These are phyloP conservation scores for Cunninghamia lanceolata DNA, from an alignment of 75 land plant genomes.

Conservation along the genomic window DNA sequence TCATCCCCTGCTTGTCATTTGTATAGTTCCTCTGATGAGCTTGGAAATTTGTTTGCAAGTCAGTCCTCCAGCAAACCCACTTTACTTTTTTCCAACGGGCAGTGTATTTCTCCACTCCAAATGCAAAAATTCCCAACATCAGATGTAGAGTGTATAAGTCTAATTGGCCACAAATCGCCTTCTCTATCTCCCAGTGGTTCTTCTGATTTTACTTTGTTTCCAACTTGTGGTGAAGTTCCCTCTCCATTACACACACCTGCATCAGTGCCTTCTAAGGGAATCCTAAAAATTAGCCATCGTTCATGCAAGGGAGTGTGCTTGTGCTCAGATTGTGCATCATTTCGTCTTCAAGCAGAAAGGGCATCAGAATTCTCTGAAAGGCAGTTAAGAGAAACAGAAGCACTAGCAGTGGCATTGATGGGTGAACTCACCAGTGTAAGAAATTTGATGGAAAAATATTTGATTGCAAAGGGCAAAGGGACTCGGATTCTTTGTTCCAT, in stretches of 20 bases:
- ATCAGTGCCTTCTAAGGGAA: conserved; percentile 28
- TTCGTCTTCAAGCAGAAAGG: conserved; percentile 43
- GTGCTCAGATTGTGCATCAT: conserved; percentile 47
- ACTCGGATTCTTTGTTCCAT: not conserved
- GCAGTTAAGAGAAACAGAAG: conserved; percentile 46
- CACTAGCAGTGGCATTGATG: conserved; percentile 23
- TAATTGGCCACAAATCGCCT: not conserved
- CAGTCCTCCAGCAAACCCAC: not conserved
- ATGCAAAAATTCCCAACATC: not conserved
- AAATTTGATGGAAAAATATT: conserved; percentile 24
- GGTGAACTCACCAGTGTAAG: conserved; percentile 32
- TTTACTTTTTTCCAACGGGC: not conserved
- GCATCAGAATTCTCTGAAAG: conserved; percentile 47
- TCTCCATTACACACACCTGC: conserved; percentile 11
- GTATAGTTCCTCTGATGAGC: not conserved
- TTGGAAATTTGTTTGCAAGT: not conserved
- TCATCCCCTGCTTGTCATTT: conserved; percentile 6
- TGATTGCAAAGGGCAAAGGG: not conserved
- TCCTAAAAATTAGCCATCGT: conserved; percentile 30
- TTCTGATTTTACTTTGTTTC: not conserved
- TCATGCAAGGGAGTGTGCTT: conserved; percentile 37
- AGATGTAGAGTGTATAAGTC: not conserved
- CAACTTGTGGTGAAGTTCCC: not conserved
- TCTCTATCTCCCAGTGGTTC: not conserved
- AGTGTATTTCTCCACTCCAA: not conserved